These are phyloP conservation scores for Sporothrix pallida DNA, from an alignment of 2,329 filamentous ascomycete species.

Conservation along the genomic window DNA sequence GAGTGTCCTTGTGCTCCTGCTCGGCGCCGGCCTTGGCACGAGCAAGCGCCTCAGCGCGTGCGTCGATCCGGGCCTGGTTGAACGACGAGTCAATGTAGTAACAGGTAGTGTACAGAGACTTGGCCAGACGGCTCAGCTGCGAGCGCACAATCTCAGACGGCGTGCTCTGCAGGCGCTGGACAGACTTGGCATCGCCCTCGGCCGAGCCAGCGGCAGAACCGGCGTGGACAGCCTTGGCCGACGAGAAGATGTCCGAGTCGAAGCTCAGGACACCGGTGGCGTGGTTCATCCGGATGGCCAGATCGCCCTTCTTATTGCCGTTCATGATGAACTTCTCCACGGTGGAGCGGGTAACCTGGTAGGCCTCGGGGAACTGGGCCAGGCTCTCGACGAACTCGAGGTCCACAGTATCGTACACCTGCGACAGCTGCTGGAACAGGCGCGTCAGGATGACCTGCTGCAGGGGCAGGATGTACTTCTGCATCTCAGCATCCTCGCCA, in stretches of 20 bases:
- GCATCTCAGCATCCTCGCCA: slow-evolving; percentile 91
- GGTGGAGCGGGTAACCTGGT: slow-evolving; percentile 85
- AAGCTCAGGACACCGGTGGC: slow-evolving; percentile 95
- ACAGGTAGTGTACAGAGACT: slow-evolving; percentile 89
- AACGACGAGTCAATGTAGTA: slow-evolving; percentile 93
- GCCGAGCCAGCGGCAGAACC: slow-evolving; percentile 85
- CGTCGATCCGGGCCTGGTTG: slow-evolving; percentile 78
- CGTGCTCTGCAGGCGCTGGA: slow-evolving; percentile 96
- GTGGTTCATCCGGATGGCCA: slow-evolving; percentile 95
- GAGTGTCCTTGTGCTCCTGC: slow-evolving; percentile 83
- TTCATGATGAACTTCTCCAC: slow-evolving; percentile 99
- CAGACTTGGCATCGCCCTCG: slow-evolving; percentile 80
- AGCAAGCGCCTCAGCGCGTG: slow-evolving; percentile 78
- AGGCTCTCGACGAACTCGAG: slow-evolving; percentile 91
- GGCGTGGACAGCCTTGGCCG: slow-evolving; percentile 86
- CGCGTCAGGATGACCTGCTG: slow-evolving; percentile 98
- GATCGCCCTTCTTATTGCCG: slow-evolving; percentile 98
- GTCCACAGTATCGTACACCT: slow-evolving; percentile 98
- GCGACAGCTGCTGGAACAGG: slow-evolving; percentile 97
- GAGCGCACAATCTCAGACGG: slow-evolving; percentile 97
- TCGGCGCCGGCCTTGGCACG: slow-evolving; percentile 88
- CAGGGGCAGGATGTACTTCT: slow-evolving; percentile 92
- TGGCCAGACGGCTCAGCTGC: slow-evolving; percentile 88
- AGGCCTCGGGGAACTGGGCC: slow-evolving; percentile 94
- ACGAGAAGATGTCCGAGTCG: slow-evolving; percentile 97